Evolutionary conservation across 176 grass and related monocot species (phyloP).

Genomic region (Phragmites australis): DNA sequence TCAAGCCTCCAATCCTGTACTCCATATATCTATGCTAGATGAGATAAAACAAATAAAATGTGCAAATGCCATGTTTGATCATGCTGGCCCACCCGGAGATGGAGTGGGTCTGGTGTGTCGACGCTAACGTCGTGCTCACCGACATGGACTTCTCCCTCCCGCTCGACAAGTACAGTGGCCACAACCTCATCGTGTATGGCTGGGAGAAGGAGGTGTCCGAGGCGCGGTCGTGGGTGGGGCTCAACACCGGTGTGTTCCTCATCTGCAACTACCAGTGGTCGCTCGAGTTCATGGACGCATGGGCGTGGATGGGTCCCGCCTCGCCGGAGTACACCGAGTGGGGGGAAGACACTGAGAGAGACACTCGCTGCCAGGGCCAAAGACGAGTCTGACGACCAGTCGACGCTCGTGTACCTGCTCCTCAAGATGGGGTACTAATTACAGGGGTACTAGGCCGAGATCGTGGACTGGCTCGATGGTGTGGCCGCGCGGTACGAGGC

Average conservation of each 20-base stretch:
- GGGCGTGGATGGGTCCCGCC: slow-evolving; percentile 47
- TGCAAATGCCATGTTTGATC: too few relatives aligned
- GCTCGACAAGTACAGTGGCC: slow-evolving; percentile 13
- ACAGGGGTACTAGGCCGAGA: slow-evolving; percentile 76
- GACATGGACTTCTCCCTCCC: slow-evolving; percentile 90
- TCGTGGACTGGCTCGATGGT: slow-evolving; percentile 48
- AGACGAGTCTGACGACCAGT: slow-evolving; percentile 63
- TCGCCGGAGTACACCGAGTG: slow-evolving; percentile 34
- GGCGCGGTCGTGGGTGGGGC: slow-evolving; percentile 56
- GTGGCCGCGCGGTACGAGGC: slow-evolving; percentile 44
- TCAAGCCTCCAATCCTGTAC: too few relatives aligned
- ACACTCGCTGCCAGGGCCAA: slow-evolving; percentile 45
- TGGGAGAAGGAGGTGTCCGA: slow-evolving; percentile 48
- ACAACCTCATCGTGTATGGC: slow-evolving; percentile 65
- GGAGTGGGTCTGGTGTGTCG: slow-evolving; percentile 93
- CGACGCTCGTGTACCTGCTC: slow-evolving; percentile 64
- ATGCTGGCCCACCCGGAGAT: slow-evolving; percentile 90
- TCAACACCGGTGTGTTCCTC: slow-evolving; percentile 82
- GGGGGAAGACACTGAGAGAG: slow-evolving; percentile 23
- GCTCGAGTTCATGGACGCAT: slow-evolving; percentile 67
- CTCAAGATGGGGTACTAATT: slow-evolving; percentile 52
- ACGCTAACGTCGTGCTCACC: slow-evolving; percentile 77
- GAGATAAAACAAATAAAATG: too few relatives aligned
- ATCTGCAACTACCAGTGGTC: slow-evolving; percentile 94
- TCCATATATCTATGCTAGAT: too few relatives aligned